A percentile compares a stretch with the other conserved stretches of the same genome.
These are phyloP conservation scores for Colletotrichum cordylinicola DNA, from an alignment of 2,329 filamentous ascomycete genomes.

Conservation along the genomic window DNA sequence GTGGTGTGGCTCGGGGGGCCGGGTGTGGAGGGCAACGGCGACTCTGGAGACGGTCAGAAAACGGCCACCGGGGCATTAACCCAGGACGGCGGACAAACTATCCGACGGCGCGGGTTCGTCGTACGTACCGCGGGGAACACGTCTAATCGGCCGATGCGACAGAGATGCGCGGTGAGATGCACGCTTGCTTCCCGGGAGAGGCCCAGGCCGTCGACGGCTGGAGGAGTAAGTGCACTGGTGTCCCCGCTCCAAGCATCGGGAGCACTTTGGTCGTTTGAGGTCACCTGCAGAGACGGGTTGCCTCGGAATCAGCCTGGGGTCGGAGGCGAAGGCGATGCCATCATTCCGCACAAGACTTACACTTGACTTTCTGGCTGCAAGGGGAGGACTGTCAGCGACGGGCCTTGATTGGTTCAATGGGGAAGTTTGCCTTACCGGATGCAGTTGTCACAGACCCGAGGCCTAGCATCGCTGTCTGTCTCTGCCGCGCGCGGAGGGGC, in stretches of 20 bases:
- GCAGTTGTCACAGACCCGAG: not conserved
- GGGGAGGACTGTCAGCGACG: not conserved
- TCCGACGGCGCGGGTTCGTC: not conserved
- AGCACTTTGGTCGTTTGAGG: not conserved
- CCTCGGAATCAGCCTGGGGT: not conserved
- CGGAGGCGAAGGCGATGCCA: not conserved
- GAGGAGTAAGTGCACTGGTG: constrained; percentile 15
- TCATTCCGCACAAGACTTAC: not conserved
- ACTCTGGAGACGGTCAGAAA: not conserved
- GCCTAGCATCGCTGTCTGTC: not conserved
- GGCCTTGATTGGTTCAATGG: not conserved
- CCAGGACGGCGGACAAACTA: not conserved
- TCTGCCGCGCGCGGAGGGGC: not conserved
- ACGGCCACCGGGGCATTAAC: not conserved
- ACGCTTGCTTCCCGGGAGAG: not conserved
- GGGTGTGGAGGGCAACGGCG: not conserved
- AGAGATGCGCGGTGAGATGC: not conserved
- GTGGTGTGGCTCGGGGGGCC: not conserved
- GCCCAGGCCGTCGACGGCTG: constrained; percentile 18
- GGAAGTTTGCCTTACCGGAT: not conserved
- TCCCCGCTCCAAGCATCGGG: not conserved
- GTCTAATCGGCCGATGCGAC: not conserved
- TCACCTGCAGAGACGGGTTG: not conserved
- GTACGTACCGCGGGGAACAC: not conserved
- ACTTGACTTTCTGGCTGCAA: not conserved